phyloP scores from a whole-genome alignment of 2,329 filamentous ascomycete genomes.

The Dothidotthia symphoricarpi region DNA sequence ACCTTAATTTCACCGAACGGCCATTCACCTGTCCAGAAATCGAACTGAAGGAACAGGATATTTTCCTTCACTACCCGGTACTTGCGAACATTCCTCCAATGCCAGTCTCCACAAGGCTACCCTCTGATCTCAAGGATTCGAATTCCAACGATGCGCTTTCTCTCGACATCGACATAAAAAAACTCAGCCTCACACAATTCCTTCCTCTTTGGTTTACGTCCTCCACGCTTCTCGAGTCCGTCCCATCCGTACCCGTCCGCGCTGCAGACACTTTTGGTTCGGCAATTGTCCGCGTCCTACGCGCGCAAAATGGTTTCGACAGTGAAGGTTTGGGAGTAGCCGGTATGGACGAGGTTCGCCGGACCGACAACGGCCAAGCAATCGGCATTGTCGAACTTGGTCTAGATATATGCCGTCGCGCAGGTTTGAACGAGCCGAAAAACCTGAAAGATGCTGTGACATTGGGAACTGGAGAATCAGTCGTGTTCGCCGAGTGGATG shows the following conservation, averaged over 20 bases:
- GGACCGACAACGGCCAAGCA: conserved; percentile 16
- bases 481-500: conserved; percentile 15
- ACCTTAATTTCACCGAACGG: conserved; percentile 22
- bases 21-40: no score
- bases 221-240: conserved; percentile 40
- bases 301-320: conserved; percentile 43
- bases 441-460: conserved; percentile 27
- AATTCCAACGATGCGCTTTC: background rate
- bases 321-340: conserved; percentile 38
- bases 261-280: conserved; percentile 35
- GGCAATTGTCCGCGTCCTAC: conserved; percentile 41
- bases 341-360: conserved; percentile 44
- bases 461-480: conserved; percentile 43
- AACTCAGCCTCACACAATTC: conserved; percentile 16
- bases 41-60: no score
- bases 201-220: conserved; percentile 44
- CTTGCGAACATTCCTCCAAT: background rate
- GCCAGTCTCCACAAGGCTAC: background rate
- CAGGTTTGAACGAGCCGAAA: conserved; percentile 12
- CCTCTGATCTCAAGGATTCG: no score
- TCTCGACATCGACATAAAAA: background rate
- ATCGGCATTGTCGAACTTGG: conserved; percentile 38
- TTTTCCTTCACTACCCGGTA: conserved; percentile 12
- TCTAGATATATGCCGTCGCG: conserved; percentile 25
- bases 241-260: conserved; percentile 39